Evolutionary conservation across 495 filamentous ascomycete species (phyloP).

Genomic region (Podospora pseudoanserina): DNA sequence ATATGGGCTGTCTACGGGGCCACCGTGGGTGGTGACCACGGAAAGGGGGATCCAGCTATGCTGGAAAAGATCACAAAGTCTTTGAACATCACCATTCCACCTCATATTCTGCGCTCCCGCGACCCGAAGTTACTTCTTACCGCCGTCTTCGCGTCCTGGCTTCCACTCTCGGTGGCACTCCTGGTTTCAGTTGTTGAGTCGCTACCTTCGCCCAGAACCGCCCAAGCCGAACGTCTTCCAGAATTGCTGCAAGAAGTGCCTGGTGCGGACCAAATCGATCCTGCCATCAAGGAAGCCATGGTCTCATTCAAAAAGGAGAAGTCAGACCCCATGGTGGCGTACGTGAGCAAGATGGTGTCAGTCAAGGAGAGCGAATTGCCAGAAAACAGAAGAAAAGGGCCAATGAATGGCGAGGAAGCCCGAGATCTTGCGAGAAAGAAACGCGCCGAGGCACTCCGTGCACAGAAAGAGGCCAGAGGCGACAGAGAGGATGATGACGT

Average conservation of each 20-base stretch:
- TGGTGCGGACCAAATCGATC: slow-evolving; percentile 64
- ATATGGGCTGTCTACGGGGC: slow-evolving; percentile 97
- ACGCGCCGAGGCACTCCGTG: slow-evolving; percentile 75
- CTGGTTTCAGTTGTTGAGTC: slow-evolving; percentile 92
- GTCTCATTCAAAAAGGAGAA: slow-evolving; percentile 65
- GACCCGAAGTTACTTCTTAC: slow-evolving; percentile 82
- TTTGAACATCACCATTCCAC: slow-evolving; percentile 73
- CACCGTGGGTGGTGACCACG: slow-evolving; percentile 74
- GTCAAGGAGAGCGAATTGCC: slow-evolving; percentile 87
- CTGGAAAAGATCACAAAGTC: slow-evolving; percentile 95
- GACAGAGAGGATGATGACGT: slow-evolving; percentile 25
- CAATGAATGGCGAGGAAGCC: slow-evolving; percentile 84
- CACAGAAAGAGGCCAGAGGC: slow-evolving; percentile 50
- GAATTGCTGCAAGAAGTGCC: slow-evolving; percentile 77
- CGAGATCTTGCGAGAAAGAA: slow-evolving; percentile 83
- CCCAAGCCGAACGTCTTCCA: slow-evolving; percentile 79
- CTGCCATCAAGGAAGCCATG: slow-evolving; percentile 71
- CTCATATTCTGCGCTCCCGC: slow-evolving; percentile 77
- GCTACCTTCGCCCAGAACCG: slow-evolving; percentile 77
- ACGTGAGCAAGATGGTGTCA: slow-evolving; percentile 97
- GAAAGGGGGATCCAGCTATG: slow-evolving; percentile 77
- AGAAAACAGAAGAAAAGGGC: slow-evolving; percentile 70
- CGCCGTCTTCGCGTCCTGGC: slow-evolving; percentile 82
- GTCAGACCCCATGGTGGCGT: slow-evolving; percentile 81
- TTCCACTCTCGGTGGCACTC: slow-evolving; percentile 88